Percentiles rank a stretch among this genome's conserved stretches.
Conservation (phyloP, 345 rosid genomes). For the Diplotaxis tenuifolia region DNA sequence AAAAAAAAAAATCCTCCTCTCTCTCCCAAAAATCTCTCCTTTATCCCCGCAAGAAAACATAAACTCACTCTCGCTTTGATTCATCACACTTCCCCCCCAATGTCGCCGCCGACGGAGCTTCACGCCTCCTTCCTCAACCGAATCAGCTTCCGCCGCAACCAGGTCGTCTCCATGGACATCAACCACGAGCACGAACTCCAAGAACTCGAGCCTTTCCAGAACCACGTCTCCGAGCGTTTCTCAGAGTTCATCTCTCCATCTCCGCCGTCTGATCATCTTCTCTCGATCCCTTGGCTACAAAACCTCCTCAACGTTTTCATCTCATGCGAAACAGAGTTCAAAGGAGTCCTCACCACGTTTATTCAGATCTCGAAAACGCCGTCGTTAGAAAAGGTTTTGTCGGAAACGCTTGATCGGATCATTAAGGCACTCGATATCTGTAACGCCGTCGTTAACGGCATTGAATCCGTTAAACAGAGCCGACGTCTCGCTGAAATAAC, state of each 20-base stretch:
- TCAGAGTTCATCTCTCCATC: slow-evolving; percentile 46
- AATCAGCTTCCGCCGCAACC: slow-evolving; percentile 81
- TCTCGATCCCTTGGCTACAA: slow-evolving; percentile 77
- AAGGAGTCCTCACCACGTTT: slow-evolving; percentile 62
- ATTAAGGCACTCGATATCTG: slow-evolving; percentile 76
- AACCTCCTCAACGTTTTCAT: slow-evolving; percentile 72
- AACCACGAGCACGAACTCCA: slow-evolving; percentile 75
- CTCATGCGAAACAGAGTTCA: slow-evolving; percentile 92
- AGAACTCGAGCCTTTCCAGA: slow-evolving; percentile 78
- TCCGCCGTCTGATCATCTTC: slow-evolving; percentile 37
- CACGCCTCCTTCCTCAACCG: slow-evolving; percentile 81
- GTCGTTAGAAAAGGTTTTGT: slow-evolving; percentile 64
- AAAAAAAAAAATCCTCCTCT: too few species aligned
- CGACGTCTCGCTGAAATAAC: slow-evolving; percentile 68
- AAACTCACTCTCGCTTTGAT: neutral
- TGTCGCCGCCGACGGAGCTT: slow-evolving; percentile 64
- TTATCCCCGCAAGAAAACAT: slow-evolving; percentile 9
- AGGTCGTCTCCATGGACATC: slow-evolving; percentile 74
- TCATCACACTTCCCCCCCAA: neutral
- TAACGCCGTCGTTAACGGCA: slow-evolving; percentile 65
- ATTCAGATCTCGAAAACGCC: slow-evolving; percentile 70
- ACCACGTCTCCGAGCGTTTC: slow-evolving; percentile 68
- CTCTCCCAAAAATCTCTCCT: slow-evolving; percentile 21
- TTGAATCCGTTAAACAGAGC: slow-evolving; percentile 66
- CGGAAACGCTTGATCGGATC: slow-evolving; percentile 71